phyloP scores from a whole-genome alignment of 2,329 filamentous ascomycete species.

The Waltergamsia citrina region DNA sequence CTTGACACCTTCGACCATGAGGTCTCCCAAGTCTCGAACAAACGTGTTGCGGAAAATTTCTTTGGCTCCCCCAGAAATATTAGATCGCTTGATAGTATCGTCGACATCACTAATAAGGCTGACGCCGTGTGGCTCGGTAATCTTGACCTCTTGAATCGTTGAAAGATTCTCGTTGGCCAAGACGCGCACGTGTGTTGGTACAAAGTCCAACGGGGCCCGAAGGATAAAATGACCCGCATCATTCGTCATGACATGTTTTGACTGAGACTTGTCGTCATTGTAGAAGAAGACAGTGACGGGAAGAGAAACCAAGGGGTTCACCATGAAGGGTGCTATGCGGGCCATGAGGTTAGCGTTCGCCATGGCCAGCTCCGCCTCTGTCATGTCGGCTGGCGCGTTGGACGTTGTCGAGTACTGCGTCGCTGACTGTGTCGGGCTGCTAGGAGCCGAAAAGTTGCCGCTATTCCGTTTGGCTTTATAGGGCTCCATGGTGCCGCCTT shows the following conservation, averaged over 20 bases:
- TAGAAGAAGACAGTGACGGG: slow-evolving; percentile 94
- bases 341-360: slow-evolving; percentile 87
- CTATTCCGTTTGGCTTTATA: slow-evolving; percentile 19
- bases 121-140: slow-evolving; percentile 71
- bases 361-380: slow-evolving; percentile 61
- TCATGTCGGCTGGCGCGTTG: slow-evolving; percentile 48
- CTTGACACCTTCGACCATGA: slow-evolving; percentile 77
- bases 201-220: slow-evolving; percentile 74
- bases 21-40: slow-evolving; percentile 70
- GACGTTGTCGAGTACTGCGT: slow-evolving; percentile 21
- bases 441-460: slow-evolving; percentile 27
- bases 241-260: slow-evolving; percentile 76
- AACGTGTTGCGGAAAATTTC: slow-evolving; percentile 98
- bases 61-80: slow-evolving; percentile 75
- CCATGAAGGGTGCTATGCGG: slow-evolving; percentile 80
- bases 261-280: slow-evolving; percentile 73
- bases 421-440: slow-evolving; percentile 30
- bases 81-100: slow-evolving; percentile 93
- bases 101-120: slow-evolving; percentile 97
- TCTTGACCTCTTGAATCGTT: slow-evolving; percentile 64
- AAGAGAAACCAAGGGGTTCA: slow-evolving; percentile 65
- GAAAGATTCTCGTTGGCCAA: slow-evolving; percentile 80
- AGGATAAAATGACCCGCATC: slow-evolving; percentile 81
- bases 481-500: slow-evolving; percentile 19
- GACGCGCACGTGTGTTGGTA: slow-evolving; percentile 82